Conservation (phyloP, 176 grass and related monocot species). For the Ensete ventricosum region DNA sequence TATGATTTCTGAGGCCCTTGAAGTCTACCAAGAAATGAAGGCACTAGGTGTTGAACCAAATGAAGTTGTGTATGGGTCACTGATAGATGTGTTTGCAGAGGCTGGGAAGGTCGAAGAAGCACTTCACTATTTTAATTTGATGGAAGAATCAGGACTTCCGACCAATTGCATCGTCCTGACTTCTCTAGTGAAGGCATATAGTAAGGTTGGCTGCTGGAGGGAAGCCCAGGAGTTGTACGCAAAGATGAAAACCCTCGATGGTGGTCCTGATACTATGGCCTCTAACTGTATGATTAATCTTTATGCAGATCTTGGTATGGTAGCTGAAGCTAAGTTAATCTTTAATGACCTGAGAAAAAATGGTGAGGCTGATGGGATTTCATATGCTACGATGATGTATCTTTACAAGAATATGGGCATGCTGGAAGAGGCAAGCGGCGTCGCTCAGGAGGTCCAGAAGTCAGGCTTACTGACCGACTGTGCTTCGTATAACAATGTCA, state of each 20-base stretch:
- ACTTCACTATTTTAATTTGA: conserved; percentile 40
- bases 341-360: conserved; percentile 47
- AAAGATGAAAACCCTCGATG: conserved; percentile 43
- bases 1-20: conserved; percentile 41
- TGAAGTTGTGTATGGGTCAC: conserved; percentile 43
- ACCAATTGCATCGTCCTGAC: conserved; percentile 42
- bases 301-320: conserved; percentile 70
- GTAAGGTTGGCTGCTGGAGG: conserved; percentile 48
- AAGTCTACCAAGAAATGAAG: conserved; percentile 55
- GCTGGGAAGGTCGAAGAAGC: conserved; percentile 43
- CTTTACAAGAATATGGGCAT: conserved; percentile 68
- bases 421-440: conserved; percentile 35
- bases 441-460: conserved; percentile 42
- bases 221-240: conserved; percentile 54
- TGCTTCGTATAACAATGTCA: conserved; percentile 50
- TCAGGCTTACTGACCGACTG: conserved; percentile 47
- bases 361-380: conserved; percentile 34
- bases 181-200: conserved; percentile 62
- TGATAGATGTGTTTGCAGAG: conserved; percentile 60
- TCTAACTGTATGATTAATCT: conserved; percentile 73
- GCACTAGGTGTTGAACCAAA: conserved; percentile 41
- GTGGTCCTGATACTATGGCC: conserved; percentile 50
- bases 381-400: conserved; percentile 49
- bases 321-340: conserved; percentile 44
- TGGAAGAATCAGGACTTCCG: conserved; percentile 48